Evolutionary conservation across 495 filamentous ascomycete species (phyloP).

Genomic region (Penicillium egyptiacum): DNA sequence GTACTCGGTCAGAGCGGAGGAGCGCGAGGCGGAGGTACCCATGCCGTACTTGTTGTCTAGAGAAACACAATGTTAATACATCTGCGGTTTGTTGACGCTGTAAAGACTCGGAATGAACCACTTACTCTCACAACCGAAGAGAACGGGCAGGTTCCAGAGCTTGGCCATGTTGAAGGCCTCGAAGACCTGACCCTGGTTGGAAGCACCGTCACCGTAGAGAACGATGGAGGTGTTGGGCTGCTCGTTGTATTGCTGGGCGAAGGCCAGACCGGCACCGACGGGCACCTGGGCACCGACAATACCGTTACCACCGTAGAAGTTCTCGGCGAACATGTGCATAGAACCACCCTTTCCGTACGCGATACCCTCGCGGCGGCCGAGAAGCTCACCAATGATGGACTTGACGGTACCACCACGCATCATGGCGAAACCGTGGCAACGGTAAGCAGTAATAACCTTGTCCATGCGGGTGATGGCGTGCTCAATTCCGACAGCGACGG

Average conservation of each 20-base stretch:
- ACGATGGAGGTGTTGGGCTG: conserved; percentile 81
- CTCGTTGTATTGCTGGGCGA: conserved; percentile 91
- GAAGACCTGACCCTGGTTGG: conserved; percentile 99
- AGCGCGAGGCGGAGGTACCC: conserved; percentile 93
- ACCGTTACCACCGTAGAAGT: conserved; percentile 98
- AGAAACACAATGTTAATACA: conserved; percentile 16
- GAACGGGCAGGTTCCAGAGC: conserved; percentile 92
- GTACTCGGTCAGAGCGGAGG: conserved; percentile 96
- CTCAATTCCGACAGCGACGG: conserved; percentile 95
- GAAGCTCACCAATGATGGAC: conserved; percentile 93
- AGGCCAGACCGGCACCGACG: conserved; percentile 93
- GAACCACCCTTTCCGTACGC: conserved; percentile 98
- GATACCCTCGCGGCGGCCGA: conserved; percentile 93
- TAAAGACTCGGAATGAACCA: conserved; percentile 15
- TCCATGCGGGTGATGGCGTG: conserved; percentile 88
- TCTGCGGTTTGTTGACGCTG: background rate
- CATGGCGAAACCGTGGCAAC: conserved; percentile 96
- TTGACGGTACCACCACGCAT: conserved; percentile 93
- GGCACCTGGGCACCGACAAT: conserved; percentile 99
- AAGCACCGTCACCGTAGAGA: conserved; percentile 95
- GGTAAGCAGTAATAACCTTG: conserved; percentile 95
- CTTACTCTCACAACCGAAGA: conserved; percentile 98
- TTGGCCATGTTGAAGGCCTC: conserved; percentile 99
- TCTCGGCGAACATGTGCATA: conserved; percentile 99
- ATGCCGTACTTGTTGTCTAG: conserved; percentile 99